phyloP scores from a whole-genome alignment of 2,329 filamentous ascomycete genomes.

The Botrytis galanthina region DNA sequence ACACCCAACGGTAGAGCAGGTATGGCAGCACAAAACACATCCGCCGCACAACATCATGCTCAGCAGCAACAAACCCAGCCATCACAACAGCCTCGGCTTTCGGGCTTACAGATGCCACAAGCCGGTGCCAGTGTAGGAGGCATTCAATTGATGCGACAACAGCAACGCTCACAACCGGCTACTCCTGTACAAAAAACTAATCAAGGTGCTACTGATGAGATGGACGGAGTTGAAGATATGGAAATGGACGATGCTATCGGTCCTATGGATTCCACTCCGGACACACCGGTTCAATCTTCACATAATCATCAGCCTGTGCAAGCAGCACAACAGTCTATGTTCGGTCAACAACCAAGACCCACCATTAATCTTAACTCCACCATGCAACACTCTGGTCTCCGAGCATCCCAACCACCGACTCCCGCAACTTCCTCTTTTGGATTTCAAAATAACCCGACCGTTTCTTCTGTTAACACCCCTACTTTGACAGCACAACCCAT shows the following conservation, averaged over 20 bases:
- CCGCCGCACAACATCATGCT: constrained; percentile 49
- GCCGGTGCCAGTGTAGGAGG: constrained; percentile 35
- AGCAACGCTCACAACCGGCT: constrained; percentile 37
- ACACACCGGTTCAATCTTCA: constrained; percentile 35
- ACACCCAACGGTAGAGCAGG: constrained; percentile 49
- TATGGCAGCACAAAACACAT: constrained; percentile 35
- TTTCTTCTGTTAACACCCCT: constrained; percentile 95
- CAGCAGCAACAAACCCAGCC: constrained; percentile 41
- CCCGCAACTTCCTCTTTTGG: constrained; percentile 74
- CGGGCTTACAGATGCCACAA: constrained; percentile 36
- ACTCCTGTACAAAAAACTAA: constrained; percentile 36
- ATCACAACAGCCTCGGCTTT: constrained; percentile 28
- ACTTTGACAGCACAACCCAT: constrained; percentile 75
- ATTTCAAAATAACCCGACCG: constrained; percentile 89
- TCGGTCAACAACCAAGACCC: constrained; percentile 63
- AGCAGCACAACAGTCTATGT: constrained; percentile 63
- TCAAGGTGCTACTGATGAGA: constrained; percentile 51
- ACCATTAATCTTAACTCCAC: constrained; percentile 74
- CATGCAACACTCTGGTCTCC: constrained; percentile 72
- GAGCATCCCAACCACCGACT: constrained; percentile 82
- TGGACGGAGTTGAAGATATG: constrained; percentile 91
- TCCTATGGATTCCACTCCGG: constrained; percentile 61
- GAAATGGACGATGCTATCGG: constrained; percentile 86
- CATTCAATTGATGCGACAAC: constrained; percentile 39
- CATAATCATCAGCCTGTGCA: constrained; percentile 60